Evolutionary conservation across 164 flowering plant species (phyloP).

Genomic region (Taxillus chinensis): DNA sequence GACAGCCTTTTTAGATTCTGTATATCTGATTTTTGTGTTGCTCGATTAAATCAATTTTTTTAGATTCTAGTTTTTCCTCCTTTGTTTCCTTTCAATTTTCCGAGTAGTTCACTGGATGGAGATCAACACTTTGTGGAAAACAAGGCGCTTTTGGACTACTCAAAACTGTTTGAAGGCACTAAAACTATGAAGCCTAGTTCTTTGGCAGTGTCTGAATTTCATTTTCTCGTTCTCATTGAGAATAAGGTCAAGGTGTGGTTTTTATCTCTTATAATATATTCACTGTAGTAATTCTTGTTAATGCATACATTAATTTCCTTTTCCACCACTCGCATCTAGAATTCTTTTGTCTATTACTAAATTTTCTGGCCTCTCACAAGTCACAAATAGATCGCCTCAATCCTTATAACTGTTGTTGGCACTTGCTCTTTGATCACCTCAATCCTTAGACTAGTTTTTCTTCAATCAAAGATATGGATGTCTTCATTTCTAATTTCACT

Average conservation of each 20-base stretch:
- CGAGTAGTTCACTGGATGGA: conserved; percentile 64
- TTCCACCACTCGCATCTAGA: too few relatives aligned
- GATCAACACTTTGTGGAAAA: conserved; percentile 99
- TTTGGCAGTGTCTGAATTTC: conserved; percentile 84
- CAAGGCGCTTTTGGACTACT: conserved; percentile 81
- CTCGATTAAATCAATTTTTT: background rate
- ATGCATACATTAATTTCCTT: too few relatives aligned
- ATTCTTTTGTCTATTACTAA: too few relatives aligned
- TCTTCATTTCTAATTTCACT: too few relatives aligned
- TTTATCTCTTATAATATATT: background rate
- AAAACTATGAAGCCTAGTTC: conserved; percentile 77
- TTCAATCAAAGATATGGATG: too few relatives aligned
- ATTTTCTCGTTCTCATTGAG: conserved; percentile 87
- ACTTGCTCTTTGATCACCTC: too few relatives aligned
- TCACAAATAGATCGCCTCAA: too few relatives aligned
- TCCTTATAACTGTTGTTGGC: too few relatives aligned
- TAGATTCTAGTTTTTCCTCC: background rate
- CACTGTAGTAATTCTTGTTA: too few relatives aligned
- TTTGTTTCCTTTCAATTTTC: conserved; percentile 6
- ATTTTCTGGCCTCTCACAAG: too few relatives aligned
- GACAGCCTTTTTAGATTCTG: background rate
- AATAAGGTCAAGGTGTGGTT: conserved; percentile 82
- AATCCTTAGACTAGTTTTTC: too few relatives aligned
- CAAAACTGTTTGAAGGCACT: conserved; percentile 65
- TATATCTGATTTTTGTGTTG: background rate